Evolutionary conservation across 345 rosid species (phyloP), one percentile per base, ranked within the genome.

Genomic region (Hirschfeldia incana): DNA sequence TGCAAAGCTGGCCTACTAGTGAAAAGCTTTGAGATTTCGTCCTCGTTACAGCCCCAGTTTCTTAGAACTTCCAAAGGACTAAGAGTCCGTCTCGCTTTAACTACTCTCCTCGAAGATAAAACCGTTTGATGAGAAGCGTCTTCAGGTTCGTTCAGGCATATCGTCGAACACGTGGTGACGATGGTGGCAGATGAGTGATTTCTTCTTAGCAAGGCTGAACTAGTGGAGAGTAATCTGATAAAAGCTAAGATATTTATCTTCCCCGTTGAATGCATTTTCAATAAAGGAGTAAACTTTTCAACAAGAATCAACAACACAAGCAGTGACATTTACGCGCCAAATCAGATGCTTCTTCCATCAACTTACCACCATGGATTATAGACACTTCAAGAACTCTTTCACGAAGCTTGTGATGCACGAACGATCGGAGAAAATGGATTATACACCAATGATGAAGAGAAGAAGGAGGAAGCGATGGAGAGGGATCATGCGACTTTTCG

Each of bases 31-130:
- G 78, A 78, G 6, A 94, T 66, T 39, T 92, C 94, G 39, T 81
- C 65, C 7, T 89, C 94, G 12, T 53, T 83, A 84, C 98, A 92
- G 39, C 98, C 97, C 92, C 94, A 93, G 32, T 42, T 82, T 76
- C 69, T 76, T n/a, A 93, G 42, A 85, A 89, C 65, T 28, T 87
- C 85, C 0, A 80, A 0, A 0, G 90, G 70, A 82, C 78, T 21
- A 21, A 21, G 21, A 21, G 21, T 21, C 21, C 21, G 21, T 21
- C 21, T 79, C 8, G 4, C 51, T 63, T 72, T 67, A 79, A 44
- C 30, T 4, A 88, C 85, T 36, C 55, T 84, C 80, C 49, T 83
- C 10, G 91, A 63, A 71, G 86, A 33, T 11, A 84, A 83, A 4
- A 77, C 0, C 1, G 86, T 67, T 76, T 55, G 62, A 15, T 59